Evolutionary conservation across 2,329 filamentous ascomycete genomes (phyloP), one percentile per base, ranked within the genome.

Genomic region (Fusarium sp.): DNA sequence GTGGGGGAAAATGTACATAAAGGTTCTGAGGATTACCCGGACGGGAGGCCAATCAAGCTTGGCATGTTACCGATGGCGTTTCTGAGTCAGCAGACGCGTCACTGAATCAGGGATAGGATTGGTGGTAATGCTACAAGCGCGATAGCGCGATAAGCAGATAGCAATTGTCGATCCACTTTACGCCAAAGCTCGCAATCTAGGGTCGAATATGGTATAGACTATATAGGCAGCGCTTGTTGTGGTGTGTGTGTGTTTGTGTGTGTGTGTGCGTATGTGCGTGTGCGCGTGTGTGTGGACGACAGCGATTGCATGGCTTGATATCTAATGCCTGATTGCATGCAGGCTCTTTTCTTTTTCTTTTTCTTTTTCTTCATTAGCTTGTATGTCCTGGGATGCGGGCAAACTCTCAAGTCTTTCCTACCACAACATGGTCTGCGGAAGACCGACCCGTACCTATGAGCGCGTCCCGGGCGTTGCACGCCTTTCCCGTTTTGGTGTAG

Each of bases 141-240:
- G 35, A 37, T n/a, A 37, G 7, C 17, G 7, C 17, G 35, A 37
- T 37, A n/a, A 37, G 8, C n/a, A 5, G 17, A n/a, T 10, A 37
- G 9, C 17, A 19, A 17, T 10, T 17, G 35, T 33, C 26, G 32
- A 43, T 28, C 22, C 43, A 39, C 35, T 32, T 46, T 26, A 37
- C 15, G 41, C 44, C 46, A 43, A 56, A 55, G 58, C 58, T 45
- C 65, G 65, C 65, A 68, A 68, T 9, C 65, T 68, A 33, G 13
- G 19, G 26, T 48, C 32, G 1, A 32, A 33, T 37, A 10, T 6
- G 35, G 35, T 19, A 8, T 37, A n/a, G 17, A 6, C 22, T 6
- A 22, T 20, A 20, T 20, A 20, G 20, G 17, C 33, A 37, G 33
- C 17, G 33, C 33, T n/a, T 37, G 15, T n/a, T 15, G 26, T 28